Percentiles rank a stretch among this genome's conserved stretches.
phyloP scores from a whole-genome alignment of 192 early-diverging fungal genomes.

The Gaertneriomyces sp. region DNA sequence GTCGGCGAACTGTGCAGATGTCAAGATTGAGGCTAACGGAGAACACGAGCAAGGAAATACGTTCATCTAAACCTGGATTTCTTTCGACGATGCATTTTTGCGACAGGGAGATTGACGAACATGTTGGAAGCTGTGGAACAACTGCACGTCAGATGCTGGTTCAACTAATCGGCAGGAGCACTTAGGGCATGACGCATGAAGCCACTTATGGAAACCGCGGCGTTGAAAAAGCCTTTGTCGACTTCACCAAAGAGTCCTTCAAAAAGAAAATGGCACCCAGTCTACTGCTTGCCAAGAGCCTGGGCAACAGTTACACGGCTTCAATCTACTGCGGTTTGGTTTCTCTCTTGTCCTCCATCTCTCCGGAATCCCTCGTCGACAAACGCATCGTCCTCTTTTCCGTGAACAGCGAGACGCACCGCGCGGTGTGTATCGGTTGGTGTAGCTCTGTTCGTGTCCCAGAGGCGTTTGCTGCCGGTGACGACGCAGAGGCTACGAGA shows the following conservation, averaged over 20 bases:
- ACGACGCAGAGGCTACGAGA: too few relatives aligned
- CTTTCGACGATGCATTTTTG: constrained; percentile 1
- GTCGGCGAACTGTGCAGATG: constrained; percentile 2
- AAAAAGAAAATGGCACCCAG: constrained; percentile 71
- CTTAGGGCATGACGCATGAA: constrained; percentile 55
- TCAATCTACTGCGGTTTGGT: constrained; percentile 72
- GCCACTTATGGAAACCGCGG: constrained; percentile 82
- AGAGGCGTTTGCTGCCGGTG: too few relatives aligned
- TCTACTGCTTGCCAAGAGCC: constrained; percentile 77
- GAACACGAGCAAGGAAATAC: constrained; percentile 4
- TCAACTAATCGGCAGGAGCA: too few relatives aligned
- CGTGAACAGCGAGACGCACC: too few relatives aligned
- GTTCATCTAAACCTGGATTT: constrained; percentile 1
- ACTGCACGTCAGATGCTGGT: background rate
- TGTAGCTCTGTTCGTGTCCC: too few relatives aligned
- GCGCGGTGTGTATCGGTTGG: too few relatives aligned
- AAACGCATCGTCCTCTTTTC: constrained; percentile 90
- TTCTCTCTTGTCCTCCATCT: constrained; percentile 71
- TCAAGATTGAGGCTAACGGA: constrained; percentile 4
- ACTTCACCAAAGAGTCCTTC: constrained; percentile 70
- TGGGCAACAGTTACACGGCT: constrained; percentile 93
- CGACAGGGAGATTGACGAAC: constrained; percentile 1
- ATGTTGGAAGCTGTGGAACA: background rate
- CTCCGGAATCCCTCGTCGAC: constrained; percentile 54
- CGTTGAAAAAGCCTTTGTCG: constrained; percentile 88